Conservation (phyloP, 257 asterid species). For the Anisodus acutangulus region DNA sequence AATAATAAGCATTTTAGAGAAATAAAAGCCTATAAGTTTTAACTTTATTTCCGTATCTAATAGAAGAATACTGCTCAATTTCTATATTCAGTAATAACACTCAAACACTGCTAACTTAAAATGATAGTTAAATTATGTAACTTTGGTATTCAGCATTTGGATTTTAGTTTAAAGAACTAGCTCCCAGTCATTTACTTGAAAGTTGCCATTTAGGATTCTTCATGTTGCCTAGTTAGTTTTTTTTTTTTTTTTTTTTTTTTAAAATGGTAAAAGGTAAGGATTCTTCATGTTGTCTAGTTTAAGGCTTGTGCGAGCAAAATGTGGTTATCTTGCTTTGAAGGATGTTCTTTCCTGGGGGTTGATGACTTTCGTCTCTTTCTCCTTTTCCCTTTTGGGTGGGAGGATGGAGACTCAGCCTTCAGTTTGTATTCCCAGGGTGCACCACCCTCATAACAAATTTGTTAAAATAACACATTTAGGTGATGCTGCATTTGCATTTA, state of each 20-base stretch:
- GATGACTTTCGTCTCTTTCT: not conserved
- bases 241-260: no score
- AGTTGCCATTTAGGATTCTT: not conserved
- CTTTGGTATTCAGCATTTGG: no score
- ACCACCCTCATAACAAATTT: not conserved
- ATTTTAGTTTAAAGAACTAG: not conserved
- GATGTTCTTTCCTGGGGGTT: not conserved
- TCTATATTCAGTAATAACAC: not conserved
- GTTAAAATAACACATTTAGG: not conserved
- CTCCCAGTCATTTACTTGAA: slow-evolving; percentile 20
- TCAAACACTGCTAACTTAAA: slow-evolving; percentile 7
- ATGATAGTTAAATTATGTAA: no score
- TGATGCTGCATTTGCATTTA: slow-evolving; percentile 1
- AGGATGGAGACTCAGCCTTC: not conserved
- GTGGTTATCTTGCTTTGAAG: slow-evolving; percentile 22
- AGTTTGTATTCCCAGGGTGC: not conserved
- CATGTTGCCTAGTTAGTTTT: no score
- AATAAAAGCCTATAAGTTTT: not conserved
- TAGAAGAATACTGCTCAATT: not conserved
- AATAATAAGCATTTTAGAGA: not conserved
- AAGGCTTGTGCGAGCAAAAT: not conserved
- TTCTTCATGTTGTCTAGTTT: not conserved
- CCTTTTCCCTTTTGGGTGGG: not conserved
- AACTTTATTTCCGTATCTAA: slow-evolving; percentile 1
- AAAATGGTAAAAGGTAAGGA: no score